Evolutionary conservation across 768 basidiomycete genomes (phyloP), one percentile per base, ranked within the genome.

Genomic region (Boletus subcaerulescens): DNA sequence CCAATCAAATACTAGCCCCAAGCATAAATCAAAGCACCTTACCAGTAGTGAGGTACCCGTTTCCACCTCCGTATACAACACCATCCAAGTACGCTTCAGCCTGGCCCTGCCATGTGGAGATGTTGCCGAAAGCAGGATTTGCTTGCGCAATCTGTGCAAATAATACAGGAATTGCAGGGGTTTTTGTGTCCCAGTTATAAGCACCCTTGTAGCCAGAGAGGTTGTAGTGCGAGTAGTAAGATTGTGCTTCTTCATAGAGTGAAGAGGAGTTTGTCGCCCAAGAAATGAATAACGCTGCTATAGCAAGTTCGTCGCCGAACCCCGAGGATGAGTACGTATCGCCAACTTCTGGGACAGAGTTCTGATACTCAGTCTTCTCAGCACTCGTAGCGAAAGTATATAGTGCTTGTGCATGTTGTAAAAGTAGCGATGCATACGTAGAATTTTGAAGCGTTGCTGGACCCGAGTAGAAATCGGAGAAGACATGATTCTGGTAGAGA

Each of bases 121-220:
- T 68, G 56, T 90, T 86, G 14, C 79, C 80, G 14, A 89, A 69
- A 33, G 66, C 64, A 3, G 82, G 77, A 51, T 82, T 77, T 3
- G 82, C 78, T 48, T 83, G 76, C 2, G 84, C 81, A 26, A 91
- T 76, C 62, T 96, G 91, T 1, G 87, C 79, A 55, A 87, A 89
- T 8, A 96, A 71, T 18, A 95, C 80, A 40, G 83, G 80, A 0
- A 92, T 64, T 3, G 86, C 94, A 2, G 91, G 87, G 1, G 80
- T 82, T 68, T 91, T 89, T 4, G 83, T 81, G 65, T 94, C 94
- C 94, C 94, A 98, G 67, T 94, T 94, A 72, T 93, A 89, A 6
- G 88, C 84, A 3, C 75, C 71, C 43, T 84, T 72, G 33, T 78
- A 73, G 1, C 76, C 75, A 3, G 71, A 68, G 0, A 95, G 75